phyloP scores from a whole-genome alignment of 2,329 filamentous ascomycete species.

The Conoideocrella luteorostrata region DNA sequence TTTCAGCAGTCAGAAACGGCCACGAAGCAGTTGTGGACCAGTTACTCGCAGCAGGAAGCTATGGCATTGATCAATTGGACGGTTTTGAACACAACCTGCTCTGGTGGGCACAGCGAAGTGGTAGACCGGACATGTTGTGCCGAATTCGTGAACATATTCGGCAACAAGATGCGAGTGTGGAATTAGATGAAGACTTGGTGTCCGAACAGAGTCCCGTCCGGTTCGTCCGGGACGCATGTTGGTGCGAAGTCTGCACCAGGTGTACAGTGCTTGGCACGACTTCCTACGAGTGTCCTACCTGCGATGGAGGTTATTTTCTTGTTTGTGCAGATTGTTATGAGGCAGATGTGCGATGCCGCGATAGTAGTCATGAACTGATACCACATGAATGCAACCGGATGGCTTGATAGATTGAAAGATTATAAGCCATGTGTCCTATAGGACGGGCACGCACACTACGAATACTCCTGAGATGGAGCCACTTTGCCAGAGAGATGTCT shows the following conservation, averaged over 20 bases:
- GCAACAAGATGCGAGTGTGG: neutral
- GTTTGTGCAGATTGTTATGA: constrained; percentile 10
- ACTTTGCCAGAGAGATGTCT: no score
- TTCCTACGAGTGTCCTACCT: constrained; percentile 8
- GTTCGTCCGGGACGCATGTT: constrained; percentile 2
- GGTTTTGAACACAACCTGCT: constrained; percentile 5
- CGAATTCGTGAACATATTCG: neutral
- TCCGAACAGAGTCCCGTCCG: neutral
- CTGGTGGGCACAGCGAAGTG: constrained; percentile 8
- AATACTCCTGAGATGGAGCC: no score
- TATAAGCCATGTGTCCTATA: neutral
- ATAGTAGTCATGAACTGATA: constrained; percentile 3
- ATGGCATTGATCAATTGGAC: neutral
- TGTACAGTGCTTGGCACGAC: constrained; percentile 5
- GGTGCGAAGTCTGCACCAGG: constrained; percentile 13
- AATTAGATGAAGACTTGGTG: neutral
- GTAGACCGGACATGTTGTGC: neutral
- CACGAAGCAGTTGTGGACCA: constrained; percentile 1
- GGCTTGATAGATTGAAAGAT: neutral
- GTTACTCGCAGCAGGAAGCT: neutral
- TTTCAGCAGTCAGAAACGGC: constrained; percentile 8
- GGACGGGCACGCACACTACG: no score
- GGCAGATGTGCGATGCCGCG: constrained; percentile 3
- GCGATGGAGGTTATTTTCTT: constrained; percentile 12
- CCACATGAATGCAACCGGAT: constrained; percentile 4